phyloP scores from a whole-genome alignment of 1,284 basidiomycete species.

The Ustilago nuda region DNA sequence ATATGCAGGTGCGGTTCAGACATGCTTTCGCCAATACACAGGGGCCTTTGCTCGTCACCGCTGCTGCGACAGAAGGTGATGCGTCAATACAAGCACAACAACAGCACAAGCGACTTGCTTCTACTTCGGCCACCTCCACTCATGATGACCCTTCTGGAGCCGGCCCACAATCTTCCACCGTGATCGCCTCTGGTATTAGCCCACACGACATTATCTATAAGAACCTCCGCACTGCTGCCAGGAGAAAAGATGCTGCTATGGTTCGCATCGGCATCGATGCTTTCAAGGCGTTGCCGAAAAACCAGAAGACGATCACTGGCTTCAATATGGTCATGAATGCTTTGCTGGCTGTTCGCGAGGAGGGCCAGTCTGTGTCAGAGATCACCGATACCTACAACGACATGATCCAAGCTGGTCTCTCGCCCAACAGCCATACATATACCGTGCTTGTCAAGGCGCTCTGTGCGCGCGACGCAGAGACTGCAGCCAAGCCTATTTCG shows the following conservation, averaged over 20 bases:
- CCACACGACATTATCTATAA: conserved; percentile 28
- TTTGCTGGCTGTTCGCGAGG: conserved; percentile 72
- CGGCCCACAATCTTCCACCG: neutral
- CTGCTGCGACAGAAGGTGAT: conserved; percentile 3
- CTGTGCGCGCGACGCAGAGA: conserved; percentile 79
- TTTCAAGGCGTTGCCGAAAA: conserved; percentile 58
- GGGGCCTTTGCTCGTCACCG: conserved; percentile 31
- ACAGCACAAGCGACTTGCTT: conserved; percentile 11
- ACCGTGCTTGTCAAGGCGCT: conserved; percentile 78
- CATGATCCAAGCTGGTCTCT: conserved; percentile 77
- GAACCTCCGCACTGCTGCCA: conserved; percentile 18
- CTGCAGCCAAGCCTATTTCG: neutral
- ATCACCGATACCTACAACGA: conserved; percentile 81
- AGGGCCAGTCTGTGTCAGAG: conserved; percentile 75
- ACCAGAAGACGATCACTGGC: conserved; percentile 66
- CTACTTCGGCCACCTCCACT: conserved; percentile 15
- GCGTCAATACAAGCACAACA: conserved; percentile 3
- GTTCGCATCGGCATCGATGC: conserved; percentile 37
- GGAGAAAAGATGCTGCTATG: conserved; percentile 19
- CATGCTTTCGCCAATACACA: conserved; percentile 44
- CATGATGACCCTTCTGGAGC: neutral
- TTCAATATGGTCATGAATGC: conserved; percentile 79
- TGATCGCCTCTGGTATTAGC: neutral
- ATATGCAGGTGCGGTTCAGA: conserved; percentile 50
- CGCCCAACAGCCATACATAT: conserved; percentile 80